Evolutionary conservation across 192 early-diverging fungal genomes (phyloP).

Genomic region (Ambispora gerdemannii): DNA sequence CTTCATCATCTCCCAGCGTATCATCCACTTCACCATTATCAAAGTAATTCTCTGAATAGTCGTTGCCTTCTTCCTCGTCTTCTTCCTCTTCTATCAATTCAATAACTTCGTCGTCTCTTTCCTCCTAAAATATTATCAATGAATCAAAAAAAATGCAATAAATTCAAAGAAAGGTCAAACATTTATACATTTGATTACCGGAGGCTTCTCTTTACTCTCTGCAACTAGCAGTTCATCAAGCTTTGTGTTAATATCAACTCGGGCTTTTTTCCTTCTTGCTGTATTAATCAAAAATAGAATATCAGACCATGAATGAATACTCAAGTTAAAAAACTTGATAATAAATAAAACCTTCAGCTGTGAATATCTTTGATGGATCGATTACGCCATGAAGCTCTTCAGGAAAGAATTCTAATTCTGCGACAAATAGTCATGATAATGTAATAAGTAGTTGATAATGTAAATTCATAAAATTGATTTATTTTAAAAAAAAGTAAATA

Average conservation of each 20-base stretch:
- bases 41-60: slow-evolving; percentile 44
- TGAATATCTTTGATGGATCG: slow-evolving; percentile 27
- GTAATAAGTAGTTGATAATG: not conserved
- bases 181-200: not conserved
- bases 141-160: not conserved
- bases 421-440: not conserved
- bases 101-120: not conserved
- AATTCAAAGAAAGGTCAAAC: not conserved
- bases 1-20: slow-evolving; percentile 36
- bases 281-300: not conserved
- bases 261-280: slow-evolving; percentile 15
- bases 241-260: slow-evolving; percentile 24
- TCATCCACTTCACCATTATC: slow-evolving; percentile 41
- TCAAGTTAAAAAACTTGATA: no score
- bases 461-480: not conserved
- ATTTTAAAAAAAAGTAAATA: no score
- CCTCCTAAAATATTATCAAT: not conserved
- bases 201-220: slow-evolving; percentile 20
- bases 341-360: slow-evolving; percentile 28
- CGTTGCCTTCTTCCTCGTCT: slow-evolving; percentile 35
- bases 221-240: slow-evolving; percentile 34
- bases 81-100: slow-evolving; percentile 30
- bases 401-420: slow-evolving; percentile 36
- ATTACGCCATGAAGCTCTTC: slow-evolving; percentile 36
- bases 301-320: no score